phyloP scores from a whole-genome alignment of 83 land plant species.

The Diphasiastrum complanatum region DNA sequence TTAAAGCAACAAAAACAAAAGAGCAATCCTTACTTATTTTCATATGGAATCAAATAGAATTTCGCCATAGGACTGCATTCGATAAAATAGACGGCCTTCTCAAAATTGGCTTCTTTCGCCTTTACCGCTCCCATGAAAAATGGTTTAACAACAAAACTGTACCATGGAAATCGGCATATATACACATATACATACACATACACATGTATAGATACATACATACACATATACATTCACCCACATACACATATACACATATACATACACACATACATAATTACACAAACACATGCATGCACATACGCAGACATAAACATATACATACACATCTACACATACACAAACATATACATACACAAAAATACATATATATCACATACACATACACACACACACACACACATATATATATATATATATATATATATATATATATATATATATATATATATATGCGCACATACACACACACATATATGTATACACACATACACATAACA shows the following conservation, averaged over 20 bases:
- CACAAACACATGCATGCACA: not conserved
- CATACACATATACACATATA: not conserved
- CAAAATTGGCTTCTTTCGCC: too few relatives aligned
- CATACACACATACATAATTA: not conserved
- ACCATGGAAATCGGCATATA: not conserved
- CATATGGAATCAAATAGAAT: too few relatives aligned
- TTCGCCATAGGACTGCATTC: too few relatives aligned
- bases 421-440: conserved; percentile 6
- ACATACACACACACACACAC: not conserved
- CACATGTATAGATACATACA: not conserved
- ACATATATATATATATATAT: conserved; percentile 5
- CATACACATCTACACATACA: not conserved
- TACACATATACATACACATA: not conserved
- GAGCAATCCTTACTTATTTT: too few relatives aligned
- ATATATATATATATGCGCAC: not conserved
- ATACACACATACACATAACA: too few relatives aligned
- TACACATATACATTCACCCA: not conserved
- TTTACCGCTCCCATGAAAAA: too few relatives aligned
- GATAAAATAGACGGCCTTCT: too few relatives aligned
- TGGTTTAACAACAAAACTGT: too few relatives aligned
- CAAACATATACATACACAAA: not conserved
- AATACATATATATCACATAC: conserved; percentile 1
- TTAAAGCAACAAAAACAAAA: too few relatives aligned
- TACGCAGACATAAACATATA: conserved; percentile 1
- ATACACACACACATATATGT: not conserved